Percentiles rank a stretch among this genome's conserved stretches.
phyloP scores from a whole-genome alignment of 2,329 filamentous ascomycete genomes.

The Colletotrichum musicola region DNA sequence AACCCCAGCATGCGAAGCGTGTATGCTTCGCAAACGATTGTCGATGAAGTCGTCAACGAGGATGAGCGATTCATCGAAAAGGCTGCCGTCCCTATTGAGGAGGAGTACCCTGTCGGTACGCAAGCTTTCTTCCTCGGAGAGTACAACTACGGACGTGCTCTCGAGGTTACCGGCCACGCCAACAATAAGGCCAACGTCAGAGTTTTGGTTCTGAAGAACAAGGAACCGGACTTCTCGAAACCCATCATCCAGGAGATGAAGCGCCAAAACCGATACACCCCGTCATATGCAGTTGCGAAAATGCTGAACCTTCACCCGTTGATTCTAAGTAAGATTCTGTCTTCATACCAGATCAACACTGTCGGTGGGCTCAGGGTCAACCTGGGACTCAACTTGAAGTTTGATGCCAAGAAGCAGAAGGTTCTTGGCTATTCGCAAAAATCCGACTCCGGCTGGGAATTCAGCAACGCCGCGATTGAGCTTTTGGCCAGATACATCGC shows the following conservation, averaged over 20 bases:
- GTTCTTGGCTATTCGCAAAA: conserved; percentile 96
- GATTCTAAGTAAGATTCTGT: conserved; percentile 94
- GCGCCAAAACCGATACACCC: conserved; percentile 79
- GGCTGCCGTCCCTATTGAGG: conserved; percentile 85
- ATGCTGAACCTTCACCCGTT: conserved; percentile 86
- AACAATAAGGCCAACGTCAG: conserved; percentile 82
- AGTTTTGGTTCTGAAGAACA: conserved; percentile 78
- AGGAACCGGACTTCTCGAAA: conserved; percentile 85
- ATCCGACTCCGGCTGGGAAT: conserved; percentile 91
- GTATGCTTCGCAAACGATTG: conserved; percentile 91
- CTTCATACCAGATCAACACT: conserved; percentile 85
- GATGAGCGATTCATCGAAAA: conserved; percentile 95
- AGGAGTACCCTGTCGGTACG: conserved; percentile 88
- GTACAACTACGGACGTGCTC: conserved; percentile 89
- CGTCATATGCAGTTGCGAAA: conserved; percentile 89
- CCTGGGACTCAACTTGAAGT: conserved; percentile 94
- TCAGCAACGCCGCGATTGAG: conserved; percentile 85
- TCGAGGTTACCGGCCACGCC: conserved; percentile 83
- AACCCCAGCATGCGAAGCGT: conserved; percentile 89
- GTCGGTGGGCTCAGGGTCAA: conserved; percentile 88
- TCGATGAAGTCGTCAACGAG: conserved; percentile 89
- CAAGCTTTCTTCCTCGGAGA: conserved; percentile 95
- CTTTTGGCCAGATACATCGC: conserved; percentile 91
- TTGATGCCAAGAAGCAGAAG: conserved; percentile 94
- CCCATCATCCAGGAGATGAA: conserved; percentile 80